Conservation (phyloP, 2,329 filamentous ascomycete genomes). For the Fusarium euwallaceae region DNA sequence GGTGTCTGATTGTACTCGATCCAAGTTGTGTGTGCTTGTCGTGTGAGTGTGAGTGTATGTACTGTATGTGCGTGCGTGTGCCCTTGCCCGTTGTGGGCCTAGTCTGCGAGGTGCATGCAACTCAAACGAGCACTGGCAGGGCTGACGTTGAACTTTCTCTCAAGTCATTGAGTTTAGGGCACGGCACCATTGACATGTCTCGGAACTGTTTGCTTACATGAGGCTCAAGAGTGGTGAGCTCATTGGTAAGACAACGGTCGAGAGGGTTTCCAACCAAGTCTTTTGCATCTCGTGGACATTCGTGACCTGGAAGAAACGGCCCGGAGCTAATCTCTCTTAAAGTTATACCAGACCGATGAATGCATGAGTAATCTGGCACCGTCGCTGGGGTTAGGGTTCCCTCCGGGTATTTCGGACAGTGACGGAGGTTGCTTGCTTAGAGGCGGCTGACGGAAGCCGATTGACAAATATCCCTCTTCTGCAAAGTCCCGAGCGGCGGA, state of each 20-base stretch:
- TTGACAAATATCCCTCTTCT: not conserved
- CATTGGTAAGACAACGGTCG: not conserved
- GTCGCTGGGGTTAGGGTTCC: slow-evolving; percentile 16
- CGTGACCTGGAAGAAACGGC: not conserved
- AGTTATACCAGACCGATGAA: not conserved
- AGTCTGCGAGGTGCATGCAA: not conserved
- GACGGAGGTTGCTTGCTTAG: not conserved
- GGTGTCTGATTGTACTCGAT: slow-evolving; percentile 46
- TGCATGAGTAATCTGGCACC: not conserved
- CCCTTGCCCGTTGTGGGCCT: slow-evolving; percentile 5
- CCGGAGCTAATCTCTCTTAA: slow-evolving; percentile 13
- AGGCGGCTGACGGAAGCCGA: not conserved
- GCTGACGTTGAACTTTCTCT: slow-evolving; percentile 8
- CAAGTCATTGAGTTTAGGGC: not conserved
- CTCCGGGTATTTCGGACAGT: slow-evolving; percentile 15
- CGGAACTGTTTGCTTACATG: not conserved
- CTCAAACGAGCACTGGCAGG: not conserved
- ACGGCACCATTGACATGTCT: not conserved
- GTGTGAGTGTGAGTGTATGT: not conserved
- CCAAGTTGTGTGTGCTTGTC: slow-evolving; percentile 18
- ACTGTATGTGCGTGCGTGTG: slow-evolving; percentile 9
- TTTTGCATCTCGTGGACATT: not conserved
- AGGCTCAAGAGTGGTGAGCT: not conserved
- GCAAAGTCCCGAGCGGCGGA: not conserved
- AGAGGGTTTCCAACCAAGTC: slow-evolving; percentile 1